Base-by-base conservation (phyloP, 2,329 filamentous ascomycete genomes). In the Trichoderma semiorbis region DNA sequence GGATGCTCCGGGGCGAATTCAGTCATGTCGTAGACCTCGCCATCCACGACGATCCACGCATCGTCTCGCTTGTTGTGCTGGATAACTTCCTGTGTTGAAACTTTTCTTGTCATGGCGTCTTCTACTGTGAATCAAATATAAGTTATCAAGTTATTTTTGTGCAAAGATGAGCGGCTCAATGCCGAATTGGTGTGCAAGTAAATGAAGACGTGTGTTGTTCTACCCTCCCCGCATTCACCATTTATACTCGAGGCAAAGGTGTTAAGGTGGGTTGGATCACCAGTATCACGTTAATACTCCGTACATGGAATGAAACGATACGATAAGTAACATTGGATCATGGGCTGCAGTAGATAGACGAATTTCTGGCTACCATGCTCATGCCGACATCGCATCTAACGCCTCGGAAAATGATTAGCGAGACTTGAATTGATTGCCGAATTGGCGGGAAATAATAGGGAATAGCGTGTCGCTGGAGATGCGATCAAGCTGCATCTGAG, bases 1-100 rank as follows among this genome's bases (percentile, higher is more conserved):
- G 67, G 67, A 21, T 69, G 67, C 36, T 69, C 67, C 11, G 57
- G 57, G 36, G 67, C 57, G 39, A 69, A 69, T 39, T 62, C 21
- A 53, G 67, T 69, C 30, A 69, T 69, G 18, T 69, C 57, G 8
- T 69, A 69, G 6, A 69, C 67, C 39, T 69, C 57, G 43, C 67
- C 67, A 11, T 69, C 39, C n/a, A 69, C 67, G 5, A 69, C 67
- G 61, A 53, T 69, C 67, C 67, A 69, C 32, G 50, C 7, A 21
- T 69, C 57, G 6, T 28, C 67, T 18, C 16, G 21, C 28, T 62
- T 61, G 8, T 69, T 62, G n/a, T 69, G 67, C 28, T 39, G 67
- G n/a, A 8, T 1, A 28, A 69, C 43, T 21, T 62, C 67, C 18
- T 5, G 10, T 21, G 67, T 28, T 8, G 67, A 24, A 6, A 69